These are phyloP conservation scores for Candida xiaguanensis DNA, from an alignment of 805 yeast genomes.

Conservation along the genomic window DNA sequence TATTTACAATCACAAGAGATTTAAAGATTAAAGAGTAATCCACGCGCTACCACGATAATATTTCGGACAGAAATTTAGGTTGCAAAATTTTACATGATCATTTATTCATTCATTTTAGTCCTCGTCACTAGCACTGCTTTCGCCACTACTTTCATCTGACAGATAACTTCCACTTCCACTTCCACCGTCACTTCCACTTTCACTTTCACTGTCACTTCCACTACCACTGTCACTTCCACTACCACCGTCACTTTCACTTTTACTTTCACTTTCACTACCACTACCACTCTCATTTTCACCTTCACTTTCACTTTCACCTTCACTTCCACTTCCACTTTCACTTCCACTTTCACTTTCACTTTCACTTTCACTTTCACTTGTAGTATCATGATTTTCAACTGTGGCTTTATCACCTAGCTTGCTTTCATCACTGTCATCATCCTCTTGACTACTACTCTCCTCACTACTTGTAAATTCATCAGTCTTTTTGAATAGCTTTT, in stretches of 20 bases:
- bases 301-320: neutral
- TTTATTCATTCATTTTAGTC: neutral
- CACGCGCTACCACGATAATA: slow-evolving; percentile 4
- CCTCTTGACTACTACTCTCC: neutral
- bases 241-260: neutral
- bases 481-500: slow-evolving; percentile 1
- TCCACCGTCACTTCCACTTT: neutral
- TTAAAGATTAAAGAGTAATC: too few relatives aligned
- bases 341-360: neutral
- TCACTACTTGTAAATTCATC: slow-evolving; percentile 4
- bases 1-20: slow-evolving; percentile 1
- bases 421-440: neutral
- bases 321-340: neutral
- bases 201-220: slow-evolving; percentile 3
- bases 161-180: neutral
- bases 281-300: neutral
- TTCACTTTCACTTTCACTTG: neutral
- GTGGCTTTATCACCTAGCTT: too few relatives aligned
- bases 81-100: neutral
- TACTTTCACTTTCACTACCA: neutral
- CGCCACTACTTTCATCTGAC: slow-evolving; percentile 7
- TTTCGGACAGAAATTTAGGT: neutral
- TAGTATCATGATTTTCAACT: neutral
- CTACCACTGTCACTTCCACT: slow-evolving; percentile 3
- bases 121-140: slow-evolving; percentile 3